phyloP scores from a whole-genome alignment of 371 early-diverging fungal species.

The Mortierella sp. region DNA sequence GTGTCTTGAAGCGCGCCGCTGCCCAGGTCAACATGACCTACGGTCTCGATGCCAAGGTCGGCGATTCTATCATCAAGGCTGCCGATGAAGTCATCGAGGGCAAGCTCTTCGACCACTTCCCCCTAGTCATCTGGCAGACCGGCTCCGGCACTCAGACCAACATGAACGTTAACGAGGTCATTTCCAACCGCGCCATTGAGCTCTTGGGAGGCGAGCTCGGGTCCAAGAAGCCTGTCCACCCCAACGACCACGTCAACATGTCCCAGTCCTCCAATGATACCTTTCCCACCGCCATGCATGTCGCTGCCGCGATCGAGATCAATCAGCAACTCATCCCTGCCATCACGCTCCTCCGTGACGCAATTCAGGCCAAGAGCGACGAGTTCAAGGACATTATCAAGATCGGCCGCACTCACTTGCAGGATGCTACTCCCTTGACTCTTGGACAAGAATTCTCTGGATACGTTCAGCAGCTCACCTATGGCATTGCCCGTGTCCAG shows the following conservation, averaged over 20 bases:
- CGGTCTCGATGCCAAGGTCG: constrained; percentile 82
- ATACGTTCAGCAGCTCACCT: constrained; percentile 91
- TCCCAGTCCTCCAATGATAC: constrained; percentile 97
- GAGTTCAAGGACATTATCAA: constrained; percentile 92
- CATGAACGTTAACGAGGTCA: constrained; percentile 96
- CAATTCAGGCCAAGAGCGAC: constrained; percentile 79
- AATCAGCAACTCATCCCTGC: constrained; percentile 85
- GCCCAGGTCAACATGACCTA: constrained; percentile 93
- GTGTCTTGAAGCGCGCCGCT: constrained; percentile 93
- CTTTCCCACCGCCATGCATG: constrained; percentile 99
- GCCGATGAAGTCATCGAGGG: constrained; percentile 92
- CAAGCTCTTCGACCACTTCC: constrained; percentile 91
- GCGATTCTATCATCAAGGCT: constrained; percentile 89
- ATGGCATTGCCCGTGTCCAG: constrained; percentile 88
- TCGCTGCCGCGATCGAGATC: constrained; percentile 90
- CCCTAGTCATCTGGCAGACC: constrained; percentile 97
- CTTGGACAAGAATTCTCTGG: constrained; percentile 97
- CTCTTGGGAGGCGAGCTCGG: constrained; percentile 92
- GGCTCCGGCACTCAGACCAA: constrained; percentile 98
- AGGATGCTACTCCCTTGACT: constrained; percentile 97
- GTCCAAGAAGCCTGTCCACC: constrained; percentile 93
- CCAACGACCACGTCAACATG: constrained; percentile 98
- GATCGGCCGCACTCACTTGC: constrained; percentile 95
- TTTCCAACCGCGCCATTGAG: constrained; percentile 97
- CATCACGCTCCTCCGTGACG: constrained; percentile 79